These are phyloP conservation scores for Schizochytrium sp. DNA, from an alignment of 108 stramenopile genomes.

Conservation along the genomic window DNA sequence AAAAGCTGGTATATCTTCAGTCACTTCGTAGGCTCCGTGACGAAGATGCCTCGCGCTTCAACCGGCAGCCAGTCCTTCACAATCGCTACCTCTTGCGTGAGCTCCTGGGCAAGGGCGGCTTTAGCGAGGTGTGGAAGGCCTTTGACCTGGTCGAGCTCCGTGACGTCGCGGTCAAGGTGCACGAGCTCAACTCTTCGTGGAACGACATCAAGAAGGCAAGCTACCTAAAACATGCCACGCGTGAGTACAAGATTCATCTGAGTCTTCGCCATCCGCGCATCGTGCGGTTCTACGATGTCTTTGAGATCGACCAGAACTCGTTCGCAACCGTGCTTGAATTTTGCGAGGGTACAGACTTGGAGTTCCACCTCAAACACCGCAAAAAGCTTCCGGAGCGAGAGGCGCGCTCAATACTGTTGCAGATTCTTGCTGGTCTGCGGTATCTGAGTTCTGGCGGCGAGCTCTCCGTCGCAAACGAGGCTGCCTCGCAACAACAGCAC, in stretches of 20 bases:
- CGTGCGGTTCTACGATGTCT: constrained; percentile 88
- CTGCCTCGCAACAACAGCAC: no score
- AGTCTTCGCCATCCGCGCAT: constrained; percentile 91
- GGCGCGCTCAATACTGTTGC: constrained; percentile 78
- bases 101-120: constrained; percentile 90
- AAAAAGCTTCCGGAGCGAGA: constrained; percentile 75
- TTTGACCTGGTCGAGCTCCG: constrained; percentile 69
- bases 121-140: constrained; percentile 95
- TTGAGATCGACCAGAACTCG: constrained; percentile 90
- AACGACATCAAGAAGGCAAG: constrained; percentile 82
- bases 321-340: constrained; percentile 95
- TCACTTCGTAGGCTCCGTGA: not conserved
- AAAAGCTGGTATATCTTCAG: not conserved
- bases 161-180: constrained; percentile 95
- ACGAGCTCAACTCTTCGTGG: constrained; percentile 89
- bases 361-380: constrained; percentile 68
- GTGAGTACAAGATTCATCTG: constrained; percentile 94
- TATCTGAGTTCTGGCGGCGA: constrained; percentile 62
- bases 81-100: constrained; percentile 79
- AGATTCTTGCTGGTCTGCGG: constrained; percentile 82
- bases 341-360: constrained; percentile 86
- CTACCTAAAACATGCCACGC: constrained; percentile 92
- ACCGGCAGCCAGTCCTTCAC: constrained; percentile 43
- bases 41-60: not conserved
- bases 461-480: not conserved